phyloP scores from a whole-genome alignment of 2,329 filamentous ascomycete species.

The Cyphellophora europaea region DNA sequence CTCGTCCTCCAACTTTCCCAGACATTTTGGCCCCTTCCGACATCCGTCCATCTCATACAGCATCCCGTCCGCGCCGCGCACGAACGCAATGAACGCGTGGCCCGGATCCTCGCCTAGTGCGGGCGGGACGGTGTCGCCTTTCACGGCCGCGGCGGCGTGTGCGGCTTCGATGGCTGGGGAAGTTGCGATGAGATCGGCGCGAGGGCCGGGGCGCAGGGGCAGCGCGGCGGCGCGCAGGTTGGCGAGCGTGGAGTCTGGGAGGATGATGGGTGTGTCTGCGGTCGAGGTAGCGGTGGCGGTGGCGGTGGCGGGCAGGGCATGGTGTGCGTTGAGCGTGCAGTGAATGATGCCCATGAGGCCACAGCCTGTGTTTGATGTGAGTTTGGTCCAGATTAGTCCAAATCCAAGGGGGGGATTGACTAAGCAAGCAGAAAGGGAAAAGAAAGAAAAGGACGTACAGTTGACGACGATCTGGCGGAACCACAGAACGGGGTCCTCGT shows the following conservation, averaged over 20 bases:
- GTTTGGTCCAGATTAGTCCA: too few relatives aligned
- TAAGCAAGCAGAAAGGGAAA: too few relatives aligned
- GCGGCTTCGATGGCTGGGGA: constrained; percentile 23
- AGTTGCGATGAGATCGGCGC: constrained; percentile 45
- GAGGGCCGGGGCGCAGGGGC: constrained; percentile 32
- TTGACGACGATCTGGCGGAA: constrained; percentile 51
- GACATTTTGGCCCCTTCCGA: neutral
- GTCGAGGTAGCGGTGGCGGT: neutral
- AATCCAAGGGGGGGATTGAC: too few relatives aligned
- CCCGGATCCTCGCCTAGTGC: constrained; percentile 15
- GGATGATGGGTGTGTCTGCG: constrained; percentile 25
- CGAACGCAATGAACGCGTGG: constrained; percentile 24
- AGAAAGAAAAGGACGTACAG: too few relatives aligned
- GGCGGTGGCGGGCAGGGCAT: constrained; percentile 17
- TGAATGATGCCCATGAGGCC: constrained; percentile 51
- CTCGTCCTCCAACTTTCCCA: neutral
- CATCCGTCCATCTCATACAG: constrained; percentile 23
- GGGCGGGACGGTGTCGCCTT: constrained; percentile 18
- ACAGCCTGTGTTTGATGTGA: constrained; percentile 35
- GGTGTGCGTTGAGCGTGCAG: constrained; percentile 41
- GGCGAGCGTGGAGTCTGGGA: constrained; percentile 34
- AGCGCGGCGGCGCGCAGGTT: constrained; percentile 34
- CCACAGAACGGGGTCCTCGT: constrained; percentile 46
- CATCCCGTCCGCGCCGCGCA: constrained; percentile 23
- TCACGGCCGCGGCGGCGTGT: constrained; percentile 16